Percentiles rank a stretch among this genome's conserved stretches.
Evolutionary conservation across 257 asterid species (phyloP).

Genomic region (Solanum lignicaule): DNA sequence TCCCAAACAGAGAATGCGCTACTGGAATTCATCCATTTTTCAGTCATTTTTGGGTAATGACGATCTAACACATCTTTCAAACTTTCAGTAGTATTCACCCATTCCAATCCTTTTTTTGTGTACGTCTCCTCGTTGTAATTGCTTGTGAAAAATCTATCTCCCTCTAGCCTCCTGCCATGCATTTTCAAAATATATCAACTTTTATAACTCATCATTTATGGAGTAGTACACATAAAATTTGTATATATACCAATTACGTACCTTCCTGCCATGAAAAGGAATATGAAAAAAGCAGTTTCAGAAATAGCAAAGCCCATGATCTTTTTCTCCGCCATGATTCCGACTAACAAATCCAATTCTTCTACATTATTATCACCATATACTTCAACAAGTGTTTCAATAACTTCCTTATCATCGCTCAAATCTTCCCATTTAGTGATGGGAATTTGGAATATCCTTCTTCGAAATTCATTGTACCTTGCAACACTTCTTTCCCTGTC

Average conservation of each 20-base stretch:
- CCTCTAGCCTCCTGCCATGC: too few relatives aligned
- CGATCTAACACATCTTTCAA: conserved; percentile 45
- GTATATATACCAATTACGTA: too few relatives aligned
- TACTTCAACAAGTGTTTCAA: too few relatives aligned
- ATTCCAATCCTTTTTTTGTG: conserved; percentile 46
- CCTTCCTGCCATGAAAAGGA: too few relatives aligned
- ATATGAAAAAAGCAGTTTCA: too few relatives aligned
- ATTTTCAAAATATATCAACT: too few relatives aligned
- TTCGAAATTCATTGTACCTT: conserved; percentile 50
- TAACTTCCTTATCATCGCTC: conserved; percentile 30
- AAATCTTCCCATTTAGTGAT: conserved; percentile 58
- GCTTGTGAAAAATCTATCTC: conserved; percentile 35
- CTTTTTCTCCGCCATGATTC: too few relatives aligned
- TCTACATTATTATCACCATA: too few relatives aligned
- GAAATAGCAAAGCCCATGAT: too few relatives aligned
- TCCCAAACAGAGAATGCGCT: conserved; percentile 72
- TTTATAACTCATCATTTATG: too few relatives aligned
- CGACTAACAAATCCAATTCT: too few relatives aligned
- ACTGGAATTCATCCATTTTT: conserved; percentile 45
- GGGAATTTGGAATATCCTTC: conserved; percentile 34
- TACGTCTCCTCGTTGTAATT: conserved; percentile 47
- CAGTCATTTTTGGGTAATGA: conserved; percentile 47
- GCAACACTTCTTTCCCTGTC: conserved; percentile 57
- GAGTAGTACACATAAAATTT: too few relatives aligned
- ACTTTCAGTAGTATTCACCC: conserved; percentile 59